These are phyloP conservation scores for Macrophomina phaseolina DNA, from an alignment of 2,329 filamentous ascomycete species.

Conservation along the genomic window DNA sequence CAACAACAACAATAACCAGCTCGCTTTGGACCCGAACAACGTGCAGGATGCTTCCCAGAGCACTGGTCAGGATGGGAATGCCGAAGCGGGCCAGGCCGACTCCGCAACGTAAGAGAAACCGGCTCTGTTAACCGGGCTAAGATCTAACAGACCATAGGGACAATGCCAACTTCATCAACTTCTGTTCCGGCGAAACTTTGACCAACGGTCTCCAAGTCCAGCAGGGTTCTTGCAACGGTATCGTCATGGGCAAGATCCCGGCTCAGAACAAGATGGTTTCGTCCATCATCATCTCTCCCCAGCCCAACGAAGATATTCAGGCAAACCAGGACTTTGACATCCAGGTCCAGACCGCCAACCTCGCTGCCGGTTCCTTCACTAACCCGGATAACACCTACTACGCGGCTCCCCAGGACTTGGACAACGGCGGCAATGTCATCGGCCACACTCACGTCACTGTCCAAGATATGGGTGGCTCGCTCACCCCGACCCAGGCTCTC, in stretches of 20 bases:
- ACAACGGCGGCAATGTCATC: conserved; percentile 46
- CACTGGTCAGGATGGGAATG: conserved; percentile 47
- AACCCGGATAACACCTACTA: conserved; percentile 63
- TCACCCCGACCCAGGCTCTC: conserved; percentile 45
- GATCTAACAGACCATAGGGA: conserved; percentile 44
- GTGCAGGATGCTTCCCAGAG: conserved; percentile 51
- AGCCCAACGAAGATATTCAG: conserved; percentile 48
- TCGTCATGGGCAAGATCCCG: conserved; percentile 65
- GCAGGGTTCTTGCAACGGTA: conserved; percentile 62
- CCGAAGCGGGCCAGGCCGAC: conserved; percentile 50
- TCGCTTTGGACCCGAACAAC: conserved; percentile 44
- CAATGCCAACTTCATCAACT: conserved; percentile 64
- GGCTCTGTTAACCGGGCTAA: conserved; percentile 18
- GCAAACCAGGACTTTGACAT: conserved; percentile 55
- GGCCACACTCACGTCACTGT: conserved; percentile 61
- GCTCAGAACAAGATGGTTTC: conserved; percentile 59
- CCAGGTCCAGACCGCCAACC: conserved; percentile 54
- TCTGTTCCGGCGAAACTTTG: conserved; percentile 59
- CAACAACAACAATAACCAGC: conserved; percentile 30
- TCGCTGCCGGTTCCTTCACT: conserved; percentile 60
- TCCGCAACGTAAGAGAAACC: conserved; percentile 52
- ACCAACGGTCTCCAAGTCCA: conserved; percentile 61
- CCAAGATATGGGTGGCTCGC: conserved; percentile 52
- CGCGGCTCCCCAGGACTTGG: conserved; percentile 59
- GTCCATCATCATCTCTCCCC: conserved; percentile 57